Evolutionary conservation across 2,329 filamentous ascomycete genomes (phyloP).

Genomic region (Aurifilum marmelostoma): DNA sequence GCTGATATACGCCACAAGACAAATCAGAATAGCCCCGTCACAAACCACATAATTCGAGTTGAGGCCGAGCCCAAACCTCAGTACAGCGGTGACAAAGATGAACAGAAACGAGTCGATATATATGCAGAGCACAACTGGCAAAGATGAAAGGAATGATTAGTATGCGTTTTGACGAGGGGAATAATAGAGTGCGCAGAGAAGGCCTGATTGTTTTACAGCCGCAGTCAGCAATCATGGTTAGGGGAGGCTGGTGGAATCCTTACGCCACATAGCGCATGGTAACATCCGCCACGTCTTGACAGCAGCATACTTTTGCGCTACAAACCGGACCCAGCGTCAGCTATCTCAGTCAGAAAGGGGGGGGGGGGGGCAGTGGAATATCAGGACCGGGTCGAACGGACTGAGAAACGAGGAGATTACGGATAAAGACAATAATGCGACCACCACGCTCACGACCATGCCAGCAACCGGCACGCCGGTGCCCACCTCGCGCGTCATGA

Average conservation of each 20-base stretch:
- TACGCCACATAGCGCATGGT: constrained; percentile 49
- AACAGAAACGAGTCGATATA: constrained; percentile 65
- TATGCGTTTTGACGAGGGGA: not conserved
- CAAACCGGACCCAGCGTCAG: not conserved
- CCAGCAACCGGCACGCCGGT: constrained; percentile 8
- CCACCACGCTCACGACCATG: constrained; percentile 19
- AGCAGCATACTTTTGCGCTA: constrained; percentile 43
- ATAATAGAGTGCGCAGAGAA: not conserved
- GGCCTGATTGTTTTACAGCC: not conserved
- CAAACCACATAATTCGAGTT: constrained; percentile 54
- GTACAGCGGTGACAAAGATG: constrained; percentile 58
- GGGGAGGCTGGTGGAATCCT: constrained; percentile 29
- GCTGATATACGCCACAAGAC: constrained; percentile 63
- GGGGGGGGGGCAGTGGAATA: not conserved
- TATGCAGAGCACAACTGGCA: not conserved
- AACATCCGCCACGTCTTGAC: constrained; percentile 46
- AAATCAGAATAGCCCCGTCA: constrained; percentile 62
- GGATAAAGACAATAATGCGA: constrained; percentile 28
- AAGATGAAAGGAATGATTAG: not conserved
- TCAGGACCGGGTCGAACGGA: not conserved
- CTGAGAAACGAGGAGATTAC: constrained; percentile 31
- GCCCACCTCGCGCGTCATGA: not conserved
- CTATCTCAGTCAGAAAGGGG: not conserved
- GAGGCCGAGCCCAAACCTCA: constrained; percentile 61
- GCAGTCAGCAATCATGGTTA: not conserved